Base-by-base conservation (phyloP, 2,329 filamentous ascomycete species). In the Uncinocarpus reesii region DNA sequence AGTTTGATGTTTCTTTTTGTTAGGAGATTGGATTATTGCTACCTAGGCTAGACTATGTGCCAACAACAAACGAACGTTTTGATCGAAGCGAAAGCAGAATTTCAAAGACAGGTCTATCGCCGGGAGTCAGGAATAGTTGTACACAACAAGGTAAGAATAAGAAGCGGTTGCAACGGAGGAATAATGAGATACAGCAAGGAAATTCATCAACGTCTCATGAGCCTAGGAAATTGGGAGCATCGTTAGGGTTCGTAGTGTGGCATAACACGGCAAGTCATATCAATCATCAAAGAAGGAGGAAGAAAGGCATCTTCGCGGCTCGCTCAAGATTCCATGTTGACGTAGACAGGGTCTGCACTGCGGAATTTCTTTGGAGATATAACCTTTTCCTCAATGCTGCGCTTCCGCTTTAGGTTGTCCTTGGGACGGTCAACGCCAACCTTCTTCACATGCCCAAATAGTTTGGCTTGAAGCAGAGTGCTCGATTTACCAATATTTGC, bases 371-470 rank as follows among this genome's bases (percentile, higher is more conserved):
- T 81, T 11, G 65, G 59, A 32, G 60, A 54, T 16, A 58, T 54
- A 48, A 49, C 48, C 57, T 64, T 64, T 34, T 54, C 56, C 21
- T 64, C 62, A 53, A 61, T 63, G 55, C 59, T 65, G 49, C 60
- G 63, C 56, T 68, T 68, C 51, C 68, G 65, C 60, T 71, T 71
- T 26, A 60, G 53, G 34, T 50, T 50, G 49, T 41, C 45, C 32
- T 53, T 29, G 6, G 43, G 34, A 18, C 65, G 62, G 6, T 70
- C 67, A 47, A 68, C 60, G 36, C 70, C 69, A 11, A 70, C 61
- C 62, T 83, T 83, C 56, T 72, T 77, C 23, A 82, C 72, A 29
- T 76, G 71, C 0, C 78, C 79, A 58, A 80, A 81, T 3, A 84
- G 63, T 60, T 79, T 83, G 32, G 73, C 73, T 60, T 84, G 80